Percentiles rank a stretch among this genome's conserved stretches.
Conservation (phyloP, 179 eudicot genomes). For the Spinacia oleracea region DNA sequence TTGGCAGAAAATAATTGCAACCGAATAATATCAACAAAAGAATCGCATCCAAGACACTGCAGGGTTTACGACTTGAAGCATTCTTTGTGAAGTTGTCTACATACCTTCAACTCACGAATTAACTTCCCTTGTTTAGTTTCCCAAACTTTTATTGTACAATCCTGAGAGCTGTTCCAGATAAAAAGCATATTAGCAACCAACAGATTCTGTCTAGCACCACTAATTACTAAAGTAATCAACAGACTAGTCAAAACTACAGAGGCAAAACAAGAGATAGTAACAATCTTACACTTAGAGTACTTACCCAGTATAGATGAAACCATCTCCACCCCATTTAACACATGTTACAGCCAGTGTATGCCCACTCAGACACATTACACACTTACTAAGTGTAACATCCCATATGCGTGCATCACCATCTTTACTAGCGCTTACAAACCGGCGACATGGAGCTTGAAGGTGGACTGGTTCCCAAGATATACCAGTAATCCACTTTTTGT, state of each 20-base stretch:
- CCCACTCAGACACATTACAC: slow-evolving; percentile 73
- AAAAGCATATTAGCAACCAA: slow-evolving; percentile 19
- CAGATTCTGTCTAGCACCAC: background rate
- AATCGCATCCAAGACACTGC: background rate
- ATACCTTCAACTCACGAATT: slow-evolving; percentile 88
- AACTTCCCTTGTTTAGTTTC: slow-evolving; percentile 88
- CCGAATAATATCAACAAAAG: background rate
- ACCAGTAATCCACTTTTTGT: slow-evolving; percentile 97
- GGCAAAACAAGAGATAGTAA: background rate
- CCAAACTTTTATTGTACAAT: slow-evolving; percentile 95
- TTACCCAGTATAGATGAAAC: slow-evolving; percentile 95
- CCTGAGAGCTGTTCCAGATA: slow-evolving; percentile 71
- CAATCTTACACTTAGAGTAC: slow-evolving; percentile 15
- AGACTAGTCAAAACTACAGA: background rate
- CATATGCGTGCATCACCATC: slow-evolving; percentile 99
- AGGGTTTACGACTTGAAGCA: background rate
- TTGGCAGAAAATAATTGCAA: no score
- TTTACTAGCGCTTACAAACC: slow-evolving; percentile 96
- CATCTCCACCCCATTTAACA: slow-evolving; percentile 99
- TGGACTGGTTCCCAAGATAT: slow-evolving; percentile 98
- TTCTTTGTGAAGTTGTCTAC: background rate
- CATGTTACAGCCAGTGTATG: slow-evolving; percentile 93
- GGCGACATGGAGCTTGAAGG: slow-evolving; percentile 89
- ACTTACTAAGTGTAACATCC: slow-evolving; percentile 68
- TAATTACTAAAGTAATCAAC: background rate